phyloP scores from a whole-genome alignment of 192 early-diverging fungal species.

The Gamsiella multidivaricata region DNA sequence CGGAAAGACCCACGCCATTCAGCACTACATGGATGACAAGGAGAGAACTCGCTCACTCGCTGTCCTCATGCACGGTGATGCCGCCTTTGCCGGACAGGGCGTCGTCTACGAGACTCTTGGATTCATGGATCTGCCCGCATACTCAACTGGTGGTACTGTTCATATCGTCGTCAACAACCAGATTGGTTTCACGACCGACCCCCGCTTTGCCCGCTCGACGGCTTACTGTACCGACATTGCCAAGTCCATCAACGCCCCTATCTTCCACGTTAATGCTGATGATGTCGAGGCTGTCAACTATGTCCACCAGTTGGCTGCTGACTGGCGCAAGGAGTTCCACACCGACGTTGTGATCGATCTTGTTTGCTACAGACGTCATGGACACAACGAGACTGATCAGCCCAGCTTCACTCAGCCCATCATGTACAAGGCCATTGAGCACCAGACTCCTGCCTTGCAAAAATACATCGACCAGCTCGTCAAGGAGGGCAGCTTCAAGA shows the following conservation, averaged over 20 bases:
- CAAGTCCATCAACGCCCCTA: slow-evolving; percentile 96
- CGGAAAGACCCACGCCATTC: slow-evolving; percentile 96
- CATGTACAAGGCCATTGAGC: slow-evolving; percentile 93
- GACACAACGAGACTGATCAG: slow-evolving; percentile 99
- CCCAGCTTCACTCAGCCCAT: slow-evolving; percentile 98
- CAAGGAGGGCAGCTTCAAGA: slow-evolving; percentile 84
- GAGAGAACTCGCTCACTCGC: slow-evolving; percentile 87
- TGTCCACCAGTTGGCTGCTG: slow-evolving; percentile 93
- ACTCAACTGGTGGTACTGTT: slow-evolving; percentile 96
- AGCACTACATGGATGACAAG: slow-evolving; percentile 91
- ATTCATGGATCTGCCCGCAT: slow-evolving; percentile 93
- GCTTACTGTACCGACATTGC: slow-evolving; percentile 98
- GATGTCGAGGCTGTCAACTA: slow-evolving; percentile 97
- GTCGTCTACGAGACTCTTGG: slow-evolving; percentile 98
- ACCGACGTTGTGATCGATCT: slow-evolving; percentile 97
- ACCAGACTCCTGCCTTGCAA: slow-evolving; percentile 85
- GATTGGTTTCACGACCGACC: slow-evolving; percentile 99
- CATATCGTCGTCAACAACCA: slow-evolving; percentile 98
- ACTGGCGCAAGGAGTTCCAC: slow-evolving; percentile 96
- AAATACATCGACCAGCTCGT: slow-evolving; percentile 89
- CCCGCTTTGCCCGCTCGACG: slow-evolving; percentile 92
- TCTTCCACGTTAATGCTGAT: slow-evolving; percentile 98
- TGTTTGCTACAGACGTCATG: slow-evolving; percentile 97
- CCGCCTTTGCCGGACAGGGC: slow-evolving; percentile 98
- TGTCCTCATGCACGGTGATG: slow-evolving; percentile 97